Evolutionary conservation across 2,329 filamentous ascomycete species (phyloP).

Genomic region (Trichoderma sp.): DNA sequence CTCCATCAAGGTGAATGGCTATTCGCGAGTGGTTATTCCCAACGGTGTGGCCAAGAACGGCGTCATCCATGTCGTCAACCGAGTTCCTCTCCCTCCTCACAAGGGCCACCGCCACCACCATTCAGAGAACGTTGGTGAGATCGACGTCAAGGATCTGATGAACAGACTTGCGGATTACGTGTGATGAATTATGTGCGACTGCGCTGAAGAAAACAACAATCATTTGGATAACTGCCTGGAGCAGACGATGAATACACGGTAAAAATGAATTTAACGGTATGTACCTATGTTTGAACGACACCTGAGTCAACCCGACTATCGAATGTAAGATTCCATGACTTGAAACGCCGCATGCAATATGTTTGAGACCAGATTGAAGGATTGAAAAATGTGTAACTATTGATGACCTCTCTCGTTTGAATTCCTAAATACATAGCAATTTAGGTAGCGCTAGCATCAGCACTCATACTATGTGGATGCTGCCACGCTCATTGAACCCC

Average conservation of each 20-base stretch:
- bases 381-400: background rate
- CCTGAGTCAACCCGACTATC: background rate
- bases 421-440: background rate
- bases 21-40: constrained; percentile 62
- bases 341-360: background rate
- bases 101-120: constrained; percentile 6
- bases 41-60: constrained; percentile 78
- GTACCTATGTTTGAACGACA: background rate
- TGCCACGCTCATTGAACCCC: background rate
- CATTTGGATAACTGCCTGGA: background rate
- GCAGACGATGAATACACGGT: background rate
- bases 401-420: background rate
- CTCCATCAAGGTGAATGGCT: constrained; percentile 74
- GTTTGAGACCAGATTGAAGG: background rate
- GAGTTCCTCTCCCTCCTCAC: constrained; percentile 75
- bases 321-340: background rate
- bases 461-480: background rate
- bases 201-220: background rate
- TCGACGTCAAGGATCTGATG: constrained; percentile 35
- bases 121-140: constrained; percentile 22
- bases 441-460: background rate
- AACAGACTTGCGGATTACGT: constrained; percentile 34
- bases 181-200: background rate
- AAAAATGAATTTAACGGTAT: background rate
- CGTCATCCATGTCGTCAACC: constrained; percentile 74